These are phyloP conservation scores for Sclerotinia nivalis DNA, from an alignment of 2,329 filamentous ascomycete species.

Conservation along the genomic window DNA sequence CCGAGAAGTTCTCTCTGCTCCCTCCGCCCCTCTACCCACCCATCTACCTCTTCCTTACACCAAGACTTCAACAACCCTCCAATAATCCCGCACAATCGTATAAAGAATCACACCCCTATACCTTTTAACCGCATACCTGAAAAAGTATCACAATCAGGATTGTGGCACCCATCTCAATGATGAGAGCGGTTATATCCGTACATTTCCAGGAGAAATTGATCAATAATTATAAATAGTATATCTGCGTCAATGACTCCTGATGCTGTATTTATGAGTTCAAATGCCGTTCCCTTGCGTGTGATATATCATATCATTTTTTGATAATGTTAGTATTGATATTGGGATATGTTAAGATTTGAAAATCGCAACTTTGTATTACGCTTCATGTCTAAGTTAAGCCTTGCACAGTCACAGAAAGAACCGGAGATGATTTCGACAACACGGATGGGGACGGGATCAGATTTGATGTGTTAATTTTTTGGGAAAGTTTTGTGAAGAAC, in stretches of 20 bases:
- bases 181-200: slow-evolving; percentile 49
- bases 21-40: not conserved
- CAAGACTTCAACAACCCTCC: slow-evolving; percentile 20
- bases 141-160: slow-evolving; percentile 40
- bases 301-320: slow-evolving; percentile 67
- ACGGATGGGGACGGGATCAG: slow-evolving; percentile 39
- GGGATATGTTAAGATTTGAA: slow-evolving; percentile 57
- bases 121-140: slow-evolving; percentile 28
- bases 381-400: slow-evolving; percentile 63
- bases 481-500: slow-evolving; percentile 11
- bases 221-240: not conserved
- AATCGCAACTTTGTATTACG: slow-evolving; percentile 59
- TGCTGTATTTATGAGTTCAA: not conserved
- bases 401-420: slow-evolving; percentile 53
- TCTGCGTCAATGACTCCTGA: not conserved
- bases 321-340: slow-evolving; percentile 58
- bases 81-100: slow-evolving; percentile 32
- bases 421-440: slow-evolving; percentile 44
- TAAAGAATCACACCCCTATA: slow-evolving; percentile 33
- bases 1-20: not conserved
- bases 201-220: slow-evolving; percentile 35
- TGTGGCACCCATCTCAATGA: slow-evolving; percentile 45
- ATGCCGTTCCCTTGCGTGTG: slow-evolving; percentile 50
- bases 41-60: not conserved
- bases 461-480: not conserved